A percentile compares a stretch with the other conserved stretches of the same genome.
phyloP scores from a whole-genome alignment of 176 grass and related monocot species.

The Cenchrus fungigraminus region DNA sequence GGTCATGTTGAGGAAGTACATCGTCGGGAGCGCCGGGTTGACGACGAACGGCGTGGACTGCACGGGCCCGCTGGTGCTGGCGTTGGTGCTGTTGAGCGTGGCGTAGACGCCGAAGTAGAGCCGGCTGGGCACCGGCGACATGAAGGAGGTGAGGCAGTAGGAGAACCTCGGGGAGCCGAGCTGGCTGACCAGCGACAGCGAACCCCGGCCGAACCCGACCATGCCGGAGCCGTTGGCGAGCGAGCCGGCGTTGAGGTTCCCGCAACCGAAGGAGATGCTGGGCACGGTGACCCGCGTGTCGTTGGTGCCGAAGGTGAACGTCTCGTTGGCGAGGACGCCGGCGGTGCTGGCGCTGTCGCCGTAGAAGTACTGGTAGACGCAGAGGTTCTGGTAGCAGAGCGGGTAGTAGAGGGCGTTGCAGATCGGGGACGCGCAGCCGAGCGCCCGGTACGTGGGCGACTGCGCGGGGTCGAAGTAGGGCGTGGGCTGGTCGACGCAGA shows the following conservation, averaged over 20 bases:
- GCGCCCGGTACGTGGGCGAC: constrained; percentile 46
- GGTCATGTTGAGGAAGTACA: constrained; percentile 56
- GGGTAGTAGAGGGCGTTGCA: constrained; percentile 64
- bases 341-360: constrained; percentile 62
- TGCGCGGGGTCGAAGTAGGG: constrained; percentile 46
- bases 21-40: constrained; percentile 56
- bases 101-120: constrained; percentile 71
- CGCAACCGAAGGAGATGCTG: constrained; percentile 66
- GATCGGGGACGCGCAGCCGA: constrained; percentile 41
- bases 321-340: constrained; percentile 76
- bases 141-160: constrained; percentile 79
- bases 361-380: constrained; percentile 79
- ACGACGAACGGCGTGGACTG: constrained; percentile 56
- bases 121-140: constrained; percentile 49
- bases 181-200: constrained; percentile 72
- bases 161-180: constrained; percentile 57
- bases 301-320: constrained; percentile 70
- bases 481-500: constrained; percentile 65
- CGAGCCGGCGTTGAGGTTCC: constrained; percentile 59
- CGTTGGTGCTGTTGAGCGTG: constrained; percentile 50
- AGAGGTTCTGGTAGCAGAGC: constrained; percentile 54
- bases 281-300: constrained; percentile 41
- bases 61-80: constrained; percentile 25
- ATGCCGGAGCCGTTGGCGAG: constrained; percentile 78
- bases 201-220: constrained; percentile 75